Base-by-base conservation (phyloP, 495 filamentous ascomycete species). In the Penicillium argentinense region DNA sequence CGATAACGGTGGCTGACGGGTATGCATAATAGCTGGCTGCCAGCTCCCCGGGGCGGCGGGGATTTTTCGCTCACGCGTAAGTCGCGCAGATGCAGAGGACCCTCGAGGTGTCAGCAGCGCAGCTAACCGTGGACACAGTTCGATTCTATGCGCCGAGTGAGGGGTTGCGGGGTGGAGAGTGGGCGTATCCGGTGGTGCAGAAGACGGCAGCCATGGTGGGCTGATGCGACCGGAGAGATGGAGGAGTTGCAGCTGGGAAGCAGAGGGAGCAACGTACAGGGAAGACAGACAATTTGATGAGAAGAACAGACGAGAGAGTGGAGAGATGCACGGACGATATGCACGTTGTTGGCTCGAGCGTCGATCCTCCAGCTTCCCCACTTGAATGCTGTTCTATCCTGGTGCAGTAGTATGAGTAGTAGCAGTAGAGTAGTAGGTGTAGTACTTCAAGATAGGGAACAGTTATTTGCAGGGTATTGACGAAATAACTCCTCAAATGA, bases 131-230 rank as follows among this genome's bases (percentile, higher is more conserved):
- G 29, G 13, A 5, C n/a, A 32, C 16, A n/a, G 29, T 32, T 32
- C 29, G 29, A 1, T 32, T 32, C 7, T 32, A 7, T 32, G 29
- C n/a, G 7, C n/a, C 5, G 29, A 13, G 28, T 4, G 28, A 32
- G 29, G 11, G 14, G 12, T 33, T 13, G 12, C 8, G 29, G 29
- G n/a, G 12, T 33, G 19, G 53, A 44, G 25, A 65, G 61, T 32
- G 67, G 47, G 53, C 50, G 17, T n/a, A n/a, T n/a, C n/a, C n/a
- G n/a, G n/a, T 39, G 9, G 37, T 11, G 14, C 19, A 23, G 16
- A 16, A 23, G 33, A 16, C 14, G 8, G 12, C 9, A 26, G 22
- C 14, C 8, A 14, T 6, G 13, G 39, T 28, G 39, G 39, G 6
- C 13, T 41, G 39, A 41, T 41, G 25, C 23, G 17, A n/a, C n/a